Evolutionary conservation across 176 grass and related monocot genomes (phyloP).

Genomic region (Aegilops umbellulata): DNA sequence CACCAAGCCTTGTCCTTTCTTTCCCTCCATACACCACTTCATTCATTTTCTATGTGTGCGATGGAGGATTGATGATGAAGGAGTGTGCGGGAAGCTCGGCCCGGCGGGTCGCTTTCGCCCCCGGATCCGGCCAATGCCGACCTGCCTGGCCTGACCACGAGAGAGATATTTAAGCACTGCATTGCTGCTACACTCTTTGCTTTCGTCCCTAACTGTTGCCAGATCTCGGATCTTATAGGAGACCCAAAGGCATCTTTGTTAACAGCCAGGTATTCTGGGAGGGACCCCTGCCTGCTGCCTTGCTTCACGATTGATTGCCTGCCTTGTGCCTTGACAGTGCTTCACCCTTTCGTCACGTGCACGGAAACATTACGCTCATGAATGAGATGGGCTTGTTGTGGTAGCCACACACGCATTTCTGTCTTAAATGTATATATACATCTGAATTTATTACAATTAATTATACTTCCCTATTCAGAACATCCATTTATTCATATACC

Average conservation of each 20-base stretch:
- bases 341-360: no score
- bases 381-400: background rate
- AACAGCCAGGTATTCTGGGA: no score
- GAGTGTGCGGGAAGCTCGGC: background rate
- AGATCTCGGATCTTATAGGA: background rate
- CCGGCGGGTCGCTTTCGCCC: background rate
- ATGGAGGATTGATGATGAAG: background rate
- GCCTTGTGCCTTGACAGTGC: no score
- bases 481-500: background rate
- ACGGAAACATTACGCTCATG: background rate
- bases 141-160: accelerated
- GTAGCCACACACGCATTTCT: background rate
- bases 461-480: background rate
- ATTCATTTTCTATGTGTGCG: background rate
- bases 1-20: slow-evolving; percentile 9
- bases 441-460: background rate
- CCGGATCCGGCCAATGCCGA: background rate
- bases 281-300: no score
- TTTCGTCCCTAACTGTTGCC: background rate
- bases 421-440: background rate
- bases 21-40: background rate
- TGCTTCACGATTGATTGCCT: no score
- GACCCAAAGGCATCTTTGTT: background rate
- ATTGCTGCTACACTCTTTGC: background rate
- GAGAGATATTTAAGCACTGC: background rate